Evolutionary conservation across 106 monocot species (phyloP), one percentile per base, ranked within the genome.

Genomic region (Vanilla planifolia): DNA sequence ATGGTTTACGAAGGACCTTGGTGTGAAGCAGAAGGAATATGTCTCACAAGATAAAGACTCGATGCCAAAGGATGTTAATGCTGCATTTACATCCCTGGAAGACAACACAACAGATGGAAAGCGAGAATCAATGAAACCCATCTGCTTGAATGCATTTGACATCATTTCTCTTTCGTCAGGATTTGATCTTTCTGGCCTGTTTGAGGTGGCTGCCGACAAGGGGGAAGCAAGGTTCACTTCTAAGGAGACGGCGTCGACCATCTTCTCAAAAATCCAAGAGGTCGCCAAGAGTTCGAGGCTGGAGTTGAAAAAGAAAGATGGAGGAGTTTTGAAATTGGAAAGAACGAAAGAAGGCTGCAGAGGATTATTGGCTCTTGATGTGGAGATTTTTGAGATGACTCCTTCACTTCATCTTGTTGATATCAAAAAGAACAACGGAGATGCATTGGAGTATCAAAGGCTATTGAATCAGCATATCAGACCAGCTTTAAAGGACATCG

Each of bases 151-250:
- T 73, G 73, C 73, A 17, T 73, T 73, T 40, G 73, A 73, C 48
- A 65, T 73, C 50, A 73, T 73, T 29, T 73, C 73, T n/a, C 73
- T 73, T 42, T 73, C 73, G n/a, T 57, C 59, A 36, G 73, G 73
- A 30, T 73, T 72, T 39, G 65, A 72, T 48, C 72, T 72, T 16
- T 65, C 72, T 2, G 65, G 72, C 19, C 47, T 72, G 48, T 64
- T 73, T 8, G 73, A 65, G 41, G 73, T 47, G 43, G 35, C 23
- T 8, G 65, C 50, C 32, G 19, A 40, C 39, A 42, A 6, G 28
- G 52, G 59, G 36, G 73, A 73, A 34, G 67, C 51, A 21, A 73
- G 52, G 21, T 67, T 73, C 51, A 61, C 59, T 3, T 73, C 66
- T 0, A 14, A 56, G 6, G 23, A 67, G 35, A 48, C 66, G 13